A percentile compares a stretch with the other conserved stretches of the same genome.
Conservation (phyloP, 2,329 filamentous ascomycete species). For the Fusarium clavum region DNA sequence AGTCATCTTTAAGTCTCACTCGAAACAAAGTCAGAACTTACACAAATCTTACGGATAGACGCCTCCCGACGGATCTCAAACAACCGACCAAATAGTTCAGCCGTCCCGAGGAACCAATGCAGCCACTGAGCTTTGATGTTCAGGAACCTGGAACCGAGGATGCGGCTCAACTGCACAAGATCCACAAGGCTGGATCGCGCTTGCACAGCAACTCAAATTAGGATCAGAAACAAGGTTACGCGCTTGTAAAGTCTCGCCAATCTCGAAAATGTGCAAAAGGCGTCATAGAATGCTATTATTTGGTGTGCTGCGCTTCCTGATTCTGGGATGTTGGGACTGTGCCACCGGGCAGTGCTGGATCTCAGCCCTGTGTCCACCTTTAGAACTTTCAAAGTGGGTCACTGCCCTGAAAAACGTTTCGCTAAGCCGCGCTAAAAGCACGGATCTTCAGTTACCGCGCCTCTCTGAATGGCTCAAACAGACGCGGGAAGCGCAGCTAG, state of each 20-base stretch:
- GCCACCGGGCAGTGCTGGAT: constrained; percentile 41
- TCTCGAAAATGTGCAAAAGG: constrained; percentile 9
- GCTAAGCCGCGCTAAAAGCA: constrained; percentile 11
- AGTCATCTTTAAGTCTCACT: neutral
- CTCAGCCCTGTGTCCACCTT: constrained; percentile 39
- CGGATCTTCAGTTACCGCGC: neutral
- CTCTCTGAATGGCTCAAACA: constrained; percentile 33
- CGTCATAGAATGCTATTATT: constrained; percentile 6
- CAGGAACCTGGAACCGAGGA: constrained; percentile 8
- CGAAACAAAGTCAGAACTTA: neutral
- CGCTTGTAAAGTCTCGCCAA: constrained; percentile 11
- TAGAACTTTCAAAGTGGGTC: neutral
- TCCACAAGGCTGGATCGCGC: constrained; percentile 5
- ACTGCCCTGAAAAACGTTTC: neutral
- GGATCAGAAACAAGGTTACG: neutral
- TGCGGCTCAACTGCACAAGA: constrained; percentile 23
- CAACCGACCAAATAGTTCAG: constrained; percentile 8
- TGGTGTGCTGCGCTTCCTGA: constrained; percentile 22
- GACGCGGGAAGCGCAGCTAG: constrained; percentile 32
- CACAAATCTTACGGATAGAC: neutral
- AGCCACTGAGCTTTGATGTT: constrained; percentile 5
- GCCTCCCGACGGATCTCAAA: neutral
- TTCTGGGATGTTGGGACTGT: constrained; percentile 10
- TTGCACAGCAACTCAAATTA: constrained; percentile 18
- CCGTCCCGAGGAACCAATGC: constrained; percentile 25